Conservation (phyloP, 345 rosid genomes). For the Eucalyptus microcorys region DNA sequence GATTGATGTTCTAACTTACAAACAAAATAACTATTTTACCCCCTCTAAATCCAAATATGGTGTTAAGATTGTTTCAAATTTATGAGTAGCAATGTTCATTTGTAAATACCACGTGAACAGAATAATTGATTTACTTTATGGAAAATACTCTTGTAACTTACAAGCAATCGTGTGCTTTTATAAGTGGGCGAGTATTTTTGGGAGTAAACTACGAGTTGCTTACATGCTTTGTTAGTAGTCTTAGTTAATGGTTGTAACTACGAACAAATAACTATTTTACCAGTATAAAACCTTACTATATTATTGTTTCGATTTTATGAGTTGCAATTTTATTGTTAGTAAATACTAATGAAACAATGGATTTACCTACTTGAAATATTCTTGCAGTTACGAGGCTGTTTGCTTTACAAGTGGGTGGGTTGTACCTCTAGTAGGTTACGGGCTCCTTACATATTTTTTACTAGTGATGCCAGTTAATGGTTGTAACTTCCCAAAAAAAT, state of each 20-base stretch:
- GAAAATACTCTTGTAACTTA: not conserved
- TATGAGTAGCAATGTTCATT: not conserved
- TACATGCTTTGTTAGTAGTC: not conserved
- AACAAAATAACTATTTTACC: too few species aligned
- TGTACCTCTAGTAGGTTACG: too few species aligned
- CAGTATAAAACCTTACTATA: not conserved
- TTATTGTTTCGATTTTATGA: rapidly evolving
- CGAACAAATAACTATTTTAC: not conserved
- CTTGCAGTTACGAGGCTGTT: not conserved
- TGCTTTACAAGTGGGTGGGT: too few species aligned
- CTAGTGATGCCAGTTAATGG: too few species aligned
- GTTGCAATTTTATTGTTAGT: not conserved
- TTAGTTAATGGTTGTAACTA: not conserved
- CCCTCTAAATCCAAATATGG: not conserved
- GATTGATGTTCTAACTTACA: not conserved
- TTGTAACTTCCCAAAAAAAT: not conserved
- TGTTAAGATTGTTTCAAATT: rapidly evolving
- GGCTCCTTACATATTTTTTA: too few species aligned
- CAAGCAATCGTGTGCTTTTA: not conserved
- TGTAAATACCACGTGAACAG: not conserved
- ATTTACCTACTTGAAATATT: not conserved
- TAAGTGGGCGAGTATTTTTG: not conserved
- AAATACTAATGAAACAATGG: too few species aligned
- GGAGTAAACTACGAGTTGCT: not conserved
- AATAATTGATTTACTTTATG: too few species aligned